These are phyloP conservation scores for Coniophora puteana DNA, from an alignment of 1,284 basidiomycete genomes.

Conservation along the genomic window DNA sequence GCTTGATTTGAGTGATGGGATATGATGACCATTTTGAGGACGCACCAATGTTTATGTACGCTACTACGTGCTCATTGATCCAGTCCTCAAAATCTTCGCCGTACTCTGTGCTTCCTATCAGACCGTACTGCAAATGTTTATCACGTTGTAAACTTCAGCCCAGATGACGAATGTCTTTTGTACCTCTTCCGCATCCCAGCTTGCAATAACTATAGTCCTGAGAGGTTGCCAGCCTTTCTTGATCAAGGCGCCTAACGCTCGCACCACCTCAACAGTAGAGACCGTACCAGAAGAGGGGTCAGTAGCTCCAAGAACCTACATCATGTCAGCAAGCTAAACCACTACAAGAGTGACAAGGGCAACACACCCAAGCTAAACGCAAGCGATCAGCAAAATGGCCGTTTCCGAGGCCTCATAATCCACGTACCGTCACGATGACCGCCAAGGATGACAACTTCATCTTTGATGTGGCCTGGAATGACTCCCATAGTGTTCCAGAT, in stretches of 20 bases:
- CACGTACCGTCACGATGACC: slow-evolving; percentile 68
- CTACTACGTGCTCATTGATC: slow-evolving; percentile 65
- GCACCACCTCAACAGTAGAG: slow-evolving; percentile 67
- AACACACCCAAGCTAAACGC: slow-evolving; percentile 24
- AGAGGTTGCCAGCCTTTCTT: slow-evolving; percentile 77
- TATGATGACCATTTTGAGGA: slow-evolving; percentile 4
- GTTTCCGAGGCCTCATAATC: neutral
- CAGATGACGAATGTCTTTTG: slow-evolving; percentile 7
- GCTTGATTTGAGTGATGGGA: slow-evolving; percentile 11
- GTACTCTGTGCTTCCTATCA: slow-evolving; percentile 80
- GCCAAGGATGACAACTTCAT: slow-evolving; percentile 74
- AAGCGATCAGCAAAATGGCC: slow-evolving; percentile 11
- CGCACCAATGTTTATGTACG: slow-evolving; percentile 74
- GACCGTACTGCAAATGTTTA: slow-evolving; percentile 50
- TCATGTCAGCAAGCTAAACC: slow-evolving; percentile 2
- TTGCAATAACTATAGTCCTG: slow-evolving; percentile 73
- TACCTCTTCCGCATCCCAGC: slow-evolving; percentile 81
- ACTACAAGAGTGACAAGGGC: too few species aligned
- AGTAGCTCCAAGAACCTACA: slow-evolving; percentile 57
- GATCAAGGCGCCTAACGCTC: slow-evolving; percentile 65
- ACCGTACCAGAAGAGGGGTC: slow-evolving; percentile 85
- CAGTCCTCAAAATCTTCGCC: slow-evolving; percentile 80
- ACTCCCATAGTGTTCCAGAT: slow-evolving; percentile 73
- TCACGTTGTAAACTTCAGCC: neutral
- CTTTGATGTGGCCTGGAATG: slow-evolving; percentile 72